These are phyloP conservation scores for Madurella fahalii DNA, from an alignment of 2,329 filamentous ascomycete genomes.

Conservation along the genomic window DNA sequence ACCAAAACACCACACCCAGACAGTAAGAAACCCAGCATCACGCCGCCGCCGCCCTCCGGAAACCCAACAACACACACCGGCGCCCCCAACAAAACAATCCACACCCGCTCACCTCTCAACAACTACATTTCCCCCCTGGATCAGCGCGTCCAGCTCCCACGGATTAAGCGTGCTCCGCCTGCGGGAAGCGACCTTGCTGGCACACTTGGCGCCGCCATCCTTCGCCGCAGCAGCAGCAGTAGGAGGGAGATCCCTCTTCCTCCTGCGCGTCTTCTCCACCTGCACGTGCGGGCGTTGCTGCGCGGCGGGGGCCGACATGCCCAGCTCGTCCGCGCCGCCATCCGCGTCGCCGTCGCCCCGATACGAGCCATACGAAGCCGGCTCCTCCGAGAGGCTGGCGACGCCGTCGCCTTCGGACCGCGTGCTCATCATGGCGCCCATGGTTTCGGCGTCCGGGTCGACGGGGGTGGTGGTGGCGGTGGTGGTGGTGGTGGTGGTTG, in stretches of 20 bases:
- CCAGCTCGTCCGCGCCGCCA: slow-evolving; percentile 1
- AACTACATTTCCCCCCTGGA: slow-evolving; percentile 31
- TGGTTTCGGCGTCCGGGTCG: not conserved
- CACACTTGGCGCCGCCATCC: slow-evolving; percentile 32
- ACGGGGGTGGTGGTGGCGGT: not conserved
- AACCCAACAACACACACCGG: slow-evolving; percentile 34
- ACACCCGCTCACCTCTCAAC: slow-evolving; percentile 43
- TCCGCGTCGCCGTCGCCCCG: not conserved
- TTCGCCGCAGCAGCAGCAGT: not conserved
- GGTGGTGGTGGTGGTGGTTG: not conserved
- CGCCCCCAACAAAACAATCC: slow-evolving; percentile 56
- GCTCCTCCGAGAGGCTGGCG: too few relatives aligned
- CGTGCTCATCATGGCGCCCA: not conserved
- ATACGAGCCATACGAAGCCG: not conserved
- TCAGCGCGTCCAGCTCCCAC: slow-evolving; percentile 67
- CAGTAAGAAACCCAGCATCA: slow-evolving; percentile 24
- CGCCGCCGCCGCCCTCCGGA: too few relatives aligned
- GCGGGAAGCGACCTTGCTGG: slow-evolving; percentile 54
- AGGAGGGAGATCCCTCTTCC: not conserved
- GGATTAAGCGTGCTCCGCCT: slow-evolving; percentile 71
- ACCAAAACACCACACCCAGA: slow-evolving; percentile 51
- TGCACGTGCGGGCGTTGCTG: slow-evolving; percentile 2
- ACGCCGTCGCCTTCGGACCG: slow-evolving; percentile 1
- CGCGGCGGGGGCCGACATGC: not conserved
- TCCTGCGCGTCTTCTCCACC: slow-evolving; percentile 1